These are phyloP conservation scores for Cylindrotheca fusiformis DNA, from an alignment of 108 stramenopile species.

Conservation along the genomic window DNA sequence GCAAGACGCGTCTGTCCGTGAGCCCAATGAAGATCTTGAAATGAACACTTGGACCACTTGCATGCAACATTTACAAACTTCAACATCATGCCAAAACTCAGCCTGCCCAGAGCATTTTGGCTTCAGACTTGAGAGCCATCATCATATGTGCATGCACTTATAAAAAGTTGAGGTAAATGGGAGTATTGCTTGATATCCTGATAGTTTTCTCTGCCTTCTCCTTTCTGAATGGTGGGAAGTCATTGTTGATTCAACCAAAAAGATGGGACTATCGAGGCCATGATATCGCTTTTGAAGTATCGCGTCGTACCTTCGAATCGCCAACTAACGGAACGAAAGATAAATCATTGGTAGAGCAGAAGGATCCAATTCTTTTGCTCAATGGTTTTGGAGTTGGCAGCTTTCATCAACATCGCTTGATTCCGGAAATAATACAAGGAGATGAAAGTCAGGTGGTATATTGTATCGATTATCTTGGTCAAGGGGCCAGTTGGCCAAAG, in stretches of 20 bases:
- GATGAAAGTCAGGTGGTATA: constrained; percentile 38
- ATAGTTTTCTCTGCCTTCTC: constrained; percentile 4
- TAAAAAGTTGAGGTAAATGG: too few relatives aligned
- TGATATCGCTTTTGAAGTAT: constrained; percentile 33
- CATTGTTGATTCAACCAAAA: constrained; percentile 26
- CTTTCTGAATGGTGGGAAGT: constrained; percentile 7
- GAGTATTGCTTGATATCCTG: constrained; percentile 6
- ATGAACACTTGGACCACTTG: too few relatives aligned
- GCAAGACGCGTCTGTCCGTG: too few relatives aligned
- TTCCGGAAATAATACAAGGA: constrained; percentile 32
- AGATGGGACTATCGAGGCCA: constrained; percentile 28
- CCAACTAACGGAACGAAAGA: background rate
- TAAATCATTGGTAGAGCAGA: background rate
- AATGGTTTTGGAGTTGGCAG: constrained; percentile 91
- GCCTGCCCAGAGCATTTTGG: too few relatives aligned
- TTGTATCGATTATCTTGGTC: constrained; percentile 83
- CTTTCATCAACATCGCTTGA: constrained; percentile 86
- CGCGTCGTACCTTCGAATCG: background rate
- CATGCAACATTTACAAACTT: too few relatives aligned
- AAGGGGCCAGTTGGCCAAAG: constrained; percentile 81
- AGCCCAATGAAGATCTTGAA: too few relatives aligned
- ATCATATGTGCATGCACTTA: too few relatives aligned
- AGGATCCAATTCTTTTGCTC: constrained; percentile 39
- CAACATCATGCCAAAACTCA: too few relatives aligned
- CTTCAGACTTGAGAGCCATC: too few relatives aligned